Evolutionary conservation across 805 yeast species (phyloP).

Genomic region (Myxozyma sirexii): DNA sequence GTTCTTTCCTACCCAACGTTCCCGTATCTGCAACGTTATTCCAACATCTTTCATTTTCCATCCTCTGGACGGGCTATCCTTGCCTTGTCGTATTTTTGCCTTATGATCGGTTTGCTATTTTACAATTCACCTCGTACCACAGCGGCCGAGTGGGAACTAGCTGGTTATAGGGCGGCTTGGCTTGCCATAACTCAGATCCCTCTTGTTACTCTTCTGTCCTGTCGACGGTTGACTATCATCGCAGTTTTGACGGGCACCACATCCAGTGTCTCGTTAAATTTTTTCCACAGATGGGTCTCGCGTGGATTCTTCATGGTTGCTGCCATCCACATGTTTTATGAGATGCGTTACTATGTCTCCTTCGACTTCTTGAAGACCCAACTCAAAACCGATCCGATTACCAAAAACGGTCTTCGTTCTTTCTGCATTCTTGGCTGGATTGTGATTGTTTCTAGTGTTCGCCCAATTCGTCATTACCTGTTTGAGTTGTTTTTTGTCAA

Average conservation of each 20-base stretch:
- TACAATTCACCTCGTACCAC: conserved; percentile 16
- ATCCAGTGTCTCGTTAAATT: conserved; percentile 34
- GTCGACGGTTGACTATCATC: conserved; percentile 31
- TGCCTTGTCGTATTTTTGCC: conserved; percentile 24
- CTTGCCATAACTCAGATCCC: conserved; percentile 38
- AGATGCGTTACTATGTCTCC: conserved; percentile 32
- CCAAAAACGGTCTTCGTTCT: conserved; percentile 36
- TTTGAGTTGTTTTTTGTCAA: conserved; percentile 37
- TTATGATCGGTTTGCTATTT: conserved; percentile 34
- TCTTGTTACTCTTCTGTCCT: conserved; percentile 36
- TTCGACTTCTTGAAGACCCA: conserved; percentile 23
- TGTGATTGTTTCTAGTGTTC: conserved; percentile 39
- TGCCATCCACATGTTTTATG: conserved; percentile 36
- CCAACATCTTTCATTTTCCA: conserved; percentile 15
- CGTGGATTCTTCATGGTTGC: conserved; percentile 36
- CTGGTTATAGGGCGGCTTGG: conserved; percentile 38
- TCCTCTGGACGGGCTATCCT: conserved; percentile 23
- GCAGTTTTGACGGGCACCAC: conserved; percentile 35
- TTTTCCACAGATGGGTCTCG: conserved; percentile 39
- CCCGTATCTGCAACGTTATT: conserved; percentile 1
- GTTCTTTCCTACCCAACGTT: conserved; percentile 18
- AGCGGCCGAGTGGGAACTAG: conserved; percentile 32
- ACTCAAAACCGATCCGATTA: conserved; percentile 29
- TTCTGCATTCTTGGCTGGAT: conserved; percentile 36
- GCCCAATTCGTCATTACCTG: conserved; percentile 35